A percentile compares a stretch with the other conserved stretches of the same genome.
phyloP scores from a whole-genome alignment of 2,329 filamentous ascomycete genomes.

The Capronia epimyces region DNA sequence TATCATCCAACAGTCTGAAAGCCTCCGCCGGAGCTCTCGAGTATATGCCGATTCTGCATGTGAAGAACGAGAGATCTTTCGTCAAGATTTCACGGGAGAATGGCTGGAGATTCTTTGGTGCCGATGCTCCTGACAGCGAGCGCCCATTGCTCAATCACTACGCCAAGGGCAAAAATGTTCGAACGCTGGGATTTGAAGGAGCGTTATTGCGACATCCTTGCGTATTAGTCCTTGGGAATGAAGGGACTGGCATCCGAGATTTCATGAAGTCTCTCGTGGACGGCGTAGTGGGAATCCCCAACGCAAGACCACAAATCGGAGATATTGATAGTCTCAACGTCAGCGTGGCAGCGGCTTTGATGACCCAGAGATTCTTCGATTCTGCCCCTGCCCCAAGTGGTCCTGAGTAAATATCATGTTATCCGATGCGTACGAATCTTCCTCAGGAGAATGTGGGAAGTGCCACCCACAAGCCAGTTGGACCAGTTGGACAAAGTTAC shows the following conservation, averaged over 20 bases:
- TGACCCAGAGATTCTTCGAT: slow-evolving; percentile 25
- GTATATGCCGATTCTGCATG: slow-evolving; percentile 65
- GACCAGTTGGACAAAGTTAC: neutral
- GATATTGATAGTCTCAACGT: slow-evolving; percentile 88
- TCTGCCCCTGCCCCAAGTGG: slow-evolving; percentile 1
- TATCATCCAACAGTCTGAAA: slow-evolving; percentile 76
- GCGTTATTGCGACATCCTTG: slow-evolving; percentile 58
- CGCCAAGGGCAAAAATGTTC: slow-evolving; percentile 2
- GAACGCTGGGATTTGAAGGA: slow-evolving; percentile 11
- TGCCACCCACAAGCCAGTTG: neutral
- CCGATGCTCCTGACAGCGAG: slow-evolving; percentile 48
- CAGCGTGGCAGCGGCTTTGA: slow-evolving; percentile 66
- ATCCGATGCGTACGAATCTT: neutral
- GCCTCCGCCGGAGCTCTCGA: slow-evolving; percentile 85
- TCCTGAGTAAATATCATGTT: neutral
- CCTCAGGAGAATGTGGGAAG: neutral
- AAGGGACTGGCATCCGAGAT: slow-evolving; percentile 67
- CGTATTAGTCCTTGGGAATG: slow-evolving; percentile 76
- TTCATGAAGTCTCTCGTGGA: slow-evolving; percentile 63
- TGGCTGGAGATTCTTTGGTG: slow-evolving; percentile 81
- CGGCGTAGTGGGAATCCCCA: slow-evolving; percentile 57
- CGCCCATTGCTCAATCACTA: neutral
- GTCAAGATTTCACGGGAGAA: slow-evolving; percentile 60
- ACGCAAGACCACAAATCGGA: slow-evolving; percentile 41
- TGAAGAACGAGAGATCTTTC: slow-evolving; percentile 64